Percentiles rank a stretch among this genome's conserved stretches.
Conservation (phyloP, 2,329 filamentous ascomycete species). For the Ambrosiella beaveri region DNA sequence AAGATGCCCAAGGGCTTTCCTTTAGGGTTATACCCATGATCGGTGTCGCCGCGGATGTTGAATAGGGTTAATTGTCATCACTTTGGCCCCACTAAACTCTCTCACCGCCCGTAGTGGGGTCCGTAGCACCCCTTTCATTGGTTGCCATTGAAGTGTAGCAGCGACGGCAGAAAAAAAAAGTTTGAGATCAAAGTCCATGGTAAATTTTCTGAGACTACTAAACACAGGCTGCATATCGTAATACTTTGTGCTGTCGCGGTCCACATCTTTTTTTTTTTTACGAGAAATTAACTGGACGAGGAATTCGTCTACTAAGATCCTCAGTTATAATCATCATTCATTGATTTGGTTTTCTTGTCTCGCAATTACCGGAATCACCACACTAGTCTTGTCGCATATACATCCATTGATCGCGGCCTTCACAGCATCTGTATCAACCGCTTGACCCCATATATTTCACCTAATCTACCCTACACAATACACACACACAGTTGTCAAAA, state of each 20-base stretch:
- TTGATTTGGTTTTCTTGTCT: no score
- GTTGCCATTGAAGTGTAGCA: not conserved
- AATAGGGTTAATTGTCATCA: not conserved
- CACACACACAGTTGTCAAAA: not conserved
- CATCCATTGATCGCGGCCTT: no score
- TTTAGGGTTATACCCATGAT: not conserved
- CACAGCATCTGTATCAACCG: no score
- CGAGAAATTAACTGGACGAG: no score
- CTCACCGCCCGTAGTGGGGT: conserved; percentile 10
- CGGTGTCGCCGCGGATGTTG: not conserved
- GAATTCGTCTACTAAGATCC: not conserved
- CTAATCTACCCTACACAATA: not conserved
- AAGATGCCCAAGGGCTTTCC: not conserved
- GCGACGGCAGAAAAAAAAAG: conserved; percentile 14
- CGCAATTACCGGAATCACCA: no score
- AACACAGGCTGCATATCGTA: not conserved
- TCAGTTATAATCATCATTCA: not conserved
- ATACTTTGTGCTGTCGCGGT: not conserved
- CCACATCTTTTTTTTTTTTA: not conserved
- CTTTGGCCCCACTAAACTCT: not conserved
- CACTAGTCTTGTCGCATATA: no score
- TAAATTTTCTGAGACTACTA: conserved; percentile 9
- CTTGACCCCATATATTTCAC: not conserved
- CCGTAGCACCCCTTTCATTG: conserved; percentile 2
- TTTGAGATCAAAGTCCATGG: conserved; percentile 10